Evolutionary conservation across 1,139 yeast species (phyloP).

Genomic region (Arxiozyma telluris): DNA sequence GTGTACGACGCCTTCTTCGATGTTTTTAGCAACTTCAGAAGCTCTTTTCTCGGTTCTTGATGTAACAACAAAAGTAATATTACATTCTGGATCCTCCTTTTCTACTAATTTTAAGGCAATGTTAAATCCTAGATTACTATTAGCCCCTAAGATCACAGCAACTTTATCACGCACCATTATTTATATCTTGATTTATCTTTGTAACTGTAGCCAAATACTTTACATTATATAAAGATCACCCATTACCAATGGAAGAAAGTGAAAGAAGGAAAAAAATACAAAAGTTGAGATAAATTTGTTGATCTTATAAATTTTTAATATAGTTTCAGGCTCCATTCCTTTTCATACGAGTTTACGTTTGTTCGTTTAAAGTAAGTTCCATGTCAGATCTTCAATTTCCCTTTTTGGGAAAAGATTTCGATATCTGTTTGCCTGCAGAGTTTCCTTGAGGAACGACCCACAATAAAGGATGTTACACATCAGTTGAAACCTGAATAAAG

Average conservation of each 20-base stretch:
- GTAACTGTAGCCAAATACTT: background rate
- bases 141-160: slow-evolving; percentile 49
- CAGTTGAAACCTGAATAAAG: background rate
- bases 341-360: background rate
- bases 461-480: too few species aligned
- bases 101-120: slow-evolving; percentile 74
- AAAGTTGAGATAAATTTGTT: background rate
- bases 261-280: too few species aligned
- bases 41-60: slow-evolving; percentile 81
- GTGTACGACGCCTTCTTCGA: slow-evolving; percentile 43
- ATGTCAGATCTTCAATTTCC: background rate
- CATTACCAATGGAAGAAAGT: background rate
- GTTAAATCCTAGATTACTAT: slow-evolving; percentile 75
- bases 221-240: too few species aligned
- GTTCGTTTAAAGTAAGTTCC: background rate
- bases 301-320: too few species aligned
- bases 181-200: slow-evolving; percentile 8
- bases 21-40: slow-evolving; percentile 54
- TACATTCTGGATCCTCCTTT: slow-evolving; percentile 39
- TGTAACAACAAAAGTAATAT: slow-evolving; percentile 73
- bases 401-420: background rate
- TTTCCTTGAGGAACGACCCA: background rate
- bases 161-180: slow-evolving; percentile 31
- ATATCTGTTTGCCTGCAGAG: background rate
- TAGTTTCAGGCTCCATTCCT: background rate